phyloP scores from a whole-genome alignment of 306 rosid species.

The Malus orientalis region DNA sequence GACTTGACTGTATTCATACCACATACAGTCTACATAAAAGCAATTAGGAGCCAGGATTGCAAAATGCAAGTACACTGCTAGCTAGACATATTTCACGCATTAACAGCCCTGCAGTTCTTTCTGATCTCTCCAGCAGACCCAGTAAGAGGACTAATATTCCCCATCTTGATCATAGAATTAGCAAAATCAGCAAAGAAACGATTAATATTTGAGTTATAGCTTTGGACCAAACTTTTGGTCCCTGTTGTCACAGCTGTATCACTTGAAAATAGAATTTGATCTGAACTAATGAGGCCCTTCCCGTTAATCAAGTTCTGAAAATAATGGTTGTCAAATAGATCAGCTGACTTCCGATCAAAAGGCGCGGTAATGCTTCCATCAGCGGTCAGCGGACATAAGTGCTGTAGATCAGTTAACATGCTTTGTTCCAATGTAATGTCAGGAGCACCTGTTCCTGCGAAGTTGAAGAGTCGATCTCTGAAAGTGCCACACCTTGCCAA shows the following conservation, averaged over 20 bases:
- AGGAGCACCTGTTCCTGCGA: constrained; percentile 46
- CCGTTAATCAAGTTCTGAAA: constrained; percentile 48
- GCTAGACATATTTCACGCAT: background rate
- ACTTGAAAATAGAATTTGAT: constrained; percentile 55
- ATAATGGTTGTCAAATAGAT: constrained; percentile 83
- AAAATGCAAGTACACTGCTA: background rate
- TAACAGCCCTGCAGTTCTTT: constrained; percentile 56
- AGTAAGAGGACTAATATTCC: constrained; percentile 49
- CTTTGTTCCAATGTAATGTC: constrained; percentile 47
- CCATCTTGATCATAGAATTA: constrained; percentile 80
- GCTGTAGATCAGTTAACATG: constrained; percentile 52
- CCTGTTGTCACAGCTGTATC: constrained; percentile 30
- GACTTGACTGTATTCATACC: background rate
- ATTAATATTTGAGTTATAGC: constrained; percentile 28
- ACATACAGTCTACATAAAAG: background rate
- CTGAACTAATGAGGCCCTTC: constrained; percentile 72
- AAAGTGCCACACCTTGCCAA: constrained; percentile 54
- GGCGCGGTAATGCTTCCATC: constrained; percentile 49
- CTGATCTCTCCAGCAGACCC: constrained; percentile 75
- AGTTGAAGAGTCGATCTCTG: constrained; percentile 68
- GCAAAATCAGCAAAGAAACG: constrained; percentile 55
- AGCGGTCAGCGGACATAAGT: constrained; percentile 48
- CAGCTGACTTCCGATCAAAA: constrained; percentile 62
- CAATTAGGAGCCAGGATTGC: background rate
- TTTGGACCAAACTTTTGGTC: constrained; percentile 44